Base-by-base conservation (phyloP, 1,284 basidiomycete species). In the Ceratobasidium sp. region DNA sequence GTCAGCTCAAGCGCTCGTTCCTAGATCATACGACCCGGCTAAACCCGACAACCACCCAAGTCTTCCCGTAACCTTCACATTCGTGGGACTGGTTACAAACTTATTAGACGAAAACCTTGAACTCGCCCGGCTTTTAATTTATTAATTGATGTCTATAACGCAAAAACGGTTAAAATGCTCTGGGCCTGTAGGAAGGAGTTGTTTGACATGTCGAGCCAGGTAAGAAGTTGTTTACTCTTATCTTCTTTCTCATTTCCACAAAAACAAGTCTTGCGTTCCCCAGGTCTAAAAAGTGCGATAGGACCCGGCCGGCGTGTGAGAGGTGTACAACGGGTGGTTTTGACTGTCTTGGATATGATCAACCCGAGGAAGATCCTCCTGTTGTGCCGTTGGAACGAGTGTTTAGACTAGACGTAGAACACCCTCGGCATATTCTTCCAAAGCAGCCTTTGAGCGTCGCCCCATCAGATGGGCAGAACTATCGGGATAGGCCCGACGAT, bases 251-350 rank as follows among this genome's bases (percentile, higher is more conserved):
- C 40, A 44, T 64, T n/a, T 64, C 28, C 13, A 42, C 61, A 64
- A 40, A 44, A 10, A 64, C 39, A 64, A 44, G 61, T 28, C 3
- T 15, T n/a, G 5, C 33, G 28, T 15, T 40, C n/a, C n/a, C 18
- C 42, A 77, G 73, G n/a, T 40, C 51, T 7, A 67, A 68, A 40
- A 77, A 77, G 42, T 77, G 73, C 28, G 73, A 77, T 46, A 67
- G 53, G n/a, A 26, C 20, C 46, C 61, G 53, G 13, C 73, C 73
- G 1, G 28, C 28, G 23, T 77, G 73, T 23, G 63, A 67, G n/a
- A 68, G 46, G 23, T 77, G 73, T 42, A 40, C 9, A 28, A n/a
- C 26, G 3, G 64, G 73, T 12, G 63, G 60, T 4, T 77, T 77
- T 28, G 40, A 67, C 15, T 77, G 73, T 49, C 53, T 67, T 13